phyloP scores from a whole-genome alignment of 2,329 filamentous ascomycete species.

The Penicillium sclerotigenum region DNA sequence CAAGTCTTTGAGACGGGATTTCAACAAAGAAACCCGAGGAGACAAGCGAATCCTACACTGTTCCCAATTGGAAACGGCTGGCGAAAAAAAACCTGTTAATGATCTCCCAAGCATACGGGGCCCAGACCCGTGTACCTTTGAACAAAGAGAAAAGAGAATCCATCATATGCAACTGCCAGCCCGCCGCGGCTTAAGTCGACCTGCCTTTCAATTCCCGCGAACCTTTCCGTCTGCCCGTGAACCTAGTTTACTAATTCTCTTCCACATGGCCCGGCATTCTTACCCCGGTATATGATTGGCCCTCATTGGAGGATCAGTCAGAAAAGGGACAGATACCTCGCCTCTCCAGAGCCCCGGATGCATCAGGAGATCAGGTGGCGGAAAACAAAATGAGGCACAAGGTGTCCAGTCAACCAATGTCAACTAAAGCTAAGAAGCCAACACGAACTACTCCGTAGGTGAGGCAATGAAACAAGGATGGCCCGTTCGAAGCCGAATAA shows the following conservation, averaged over 20 bases:
- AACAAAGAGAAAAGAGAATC: slow-evolving; percentile 4
- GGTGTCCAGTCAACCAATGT: slow-evolving; percentile 18
- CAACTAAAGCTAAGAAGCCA: slow-evolving; percentile 2
- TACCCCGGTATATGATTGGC: not conserved
- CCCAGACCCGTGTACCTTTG: slow-evolving; percentile 3
- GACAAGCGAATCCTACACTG: not conserved
- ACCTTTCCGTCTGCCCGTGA: slow-evolving; percentile 19
- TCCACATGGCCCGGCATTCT: not conserved
- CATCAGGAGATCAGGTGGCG: slow-evolving; percentile 19
- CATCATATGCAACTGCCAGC: slow-evolving; percentile 7
- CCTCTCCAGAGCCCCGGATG: slow-evolving; percentile 12
- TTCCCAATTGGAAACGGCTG: not conserved
- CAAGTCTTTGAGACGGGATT: not conserved
- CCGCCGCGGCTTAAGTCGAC: slow-evolving; percentile 14
- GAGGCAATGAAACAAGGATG: slow-evolving; percentile 14
- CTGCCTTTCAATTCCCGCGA: slow-evolving; percentile 12
- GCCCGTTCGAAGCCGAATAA: not conserved
- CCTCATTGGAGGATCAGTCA: slow-evolving; percentile 10
- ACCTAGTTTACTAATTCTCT: slow-evolving; percentile 16
- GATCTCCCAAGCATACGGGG: not conserved
- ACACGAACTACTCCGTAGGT: not conserved
- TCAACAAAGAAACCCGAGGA: not conserved
- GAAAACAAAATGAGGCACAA: slow-evolving; percentile 6
- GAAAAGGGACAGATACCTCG: slow-evolving; percentile 3
- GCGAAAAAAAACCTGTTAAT: not conserved